Conservation (phyloP, 1,284 basidiomycete genomes). For the Xerocomus alliaceus region DNA sequence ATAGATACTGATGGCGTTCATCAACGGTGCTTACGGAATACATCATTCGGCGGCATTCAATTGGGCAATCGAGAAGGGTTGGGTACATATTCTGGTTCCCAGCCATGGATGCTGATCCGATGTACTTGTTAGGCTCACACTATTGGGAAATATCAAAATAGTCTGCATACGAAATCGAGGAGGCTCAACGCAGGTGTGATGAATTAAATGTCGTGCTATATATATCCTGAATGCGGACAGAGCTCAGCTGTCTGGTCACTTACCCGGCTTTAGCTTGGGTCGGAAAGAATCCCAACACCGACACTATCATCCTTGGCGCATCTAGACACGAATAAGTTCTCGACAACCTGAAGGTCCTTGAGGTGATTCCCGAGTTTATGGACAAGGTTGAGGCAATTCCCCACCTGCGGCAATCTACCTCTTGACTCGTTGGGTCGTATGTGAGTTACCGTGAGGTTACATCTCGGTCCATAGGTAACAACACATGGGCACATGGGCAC, state of each 20-base stretch:
- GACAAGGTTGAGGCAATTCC: slow-evolving; percentile 60
- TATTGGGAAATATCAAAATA: slow-evolving; percentile 64
- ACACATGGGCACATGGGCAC: too few species aligned
- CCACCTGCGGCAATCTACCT: slow-evolving; percentile 35
- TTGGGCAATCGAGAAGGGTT: slow-evolving; percentile 47
- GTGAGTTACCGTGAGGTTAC: slow-evolving; percentile 9
- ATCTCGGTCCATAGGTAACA: too few species aligned
- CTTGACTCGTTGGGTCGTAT: slow-evolving; percentile 36
- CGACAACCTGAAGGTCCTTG: slow-evolving; percentile 69
- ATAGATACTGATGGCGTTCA: neutral
- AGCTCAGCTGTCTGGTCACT: slow-evolving; percentile 61
- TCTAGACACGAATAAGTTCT: slow-evolving; percentile 55
- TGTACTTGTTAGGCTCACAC: slow-evolving; percentile 41
- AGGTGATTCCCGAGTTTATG: slow-evolving; percentile 61
- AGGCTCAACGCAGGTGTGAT: slow-evolving; percentile 49
- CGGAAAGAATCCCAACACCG: slow-evolving; percentile 69
- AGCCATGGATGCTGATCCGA: neutral
- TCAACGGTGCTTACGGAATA: slow-evolving; percentile 46
- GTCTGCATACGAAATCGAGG: slow-evolving; percentile 57
- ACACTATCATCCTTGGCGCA: slow-evolving; percentile 70
- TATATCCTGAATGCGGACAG: too few species aligned
- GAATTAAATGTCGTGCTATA: neutral
- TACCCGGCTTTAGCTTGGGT: slow-evolving; percentile 81
- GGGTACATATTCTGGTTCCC: slow-evolving; percentile 22
- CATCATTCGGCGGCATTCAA: slow-evolving; percentile 53